Base-by-base conservation (phyloP, 139 green algal genomes). In the Picochlorum sp. region DNA sequence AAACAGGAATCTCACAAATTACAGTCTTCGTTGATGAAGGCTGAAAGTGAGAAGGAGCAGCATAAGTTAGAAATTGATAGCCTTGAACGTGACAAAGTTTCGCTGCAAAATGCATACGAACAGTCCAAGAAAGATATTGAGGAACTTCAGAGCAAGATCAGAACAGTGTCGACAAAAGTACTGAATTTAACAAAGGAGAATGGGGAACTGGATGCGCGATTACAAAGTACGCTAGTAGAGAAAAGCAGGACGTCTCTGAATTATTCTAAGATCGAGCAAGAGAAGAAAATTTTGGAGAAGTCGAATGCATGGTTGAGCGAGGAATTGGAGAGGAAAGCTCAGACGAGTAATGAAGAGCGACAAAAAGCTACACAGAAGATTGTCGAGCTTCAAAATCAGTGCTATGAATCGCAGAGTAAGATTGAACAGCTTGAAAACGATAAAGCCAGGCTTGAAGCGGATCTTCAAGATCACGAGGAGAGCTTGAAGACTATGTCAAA, bases 241-340 rank as follows among this genome's bases (percentile, higher is more conserved):
- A 23, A 58, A 13, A 69, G 61, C 41, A 63, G 76, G 9, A 30
- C 67, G 10, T 20, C 57, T 34, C 54, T 75, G 28, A 59, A 57
- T 1, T 45, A 70, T 18, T 57, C 47, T 13, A 66, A 67, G 30
- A 37, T 84, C 52, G 65, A 70, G 49, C 77, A 82, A 68, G 69
- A 84, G 63, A 78, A 79, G 52, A 73, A 72, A 45, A 74, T 79
- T 21, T 49, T 85, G 44, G 65, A 83, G 67, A 73, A 71, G 60
- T 62, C 57, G 52, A 78, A 68, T 45, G 49, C 63, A 0, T 85
- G 78, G 78, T 64, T 85, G 21, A 65, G 60, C 13, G 74, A 79
- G 21, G 74, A 77, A 62, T 34, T 80, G 18, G 45, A 60, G 9
- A 54, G 51, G 61, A 83, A 83, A 68, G 50, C n/a, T 20, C 62